Percentiles rank a stretch among this genome's conserved stretches.
phyloP scores from a whole-genome alignment of 1,284 basidiomycete species.

The Moniliophthora roreri region DNA sequence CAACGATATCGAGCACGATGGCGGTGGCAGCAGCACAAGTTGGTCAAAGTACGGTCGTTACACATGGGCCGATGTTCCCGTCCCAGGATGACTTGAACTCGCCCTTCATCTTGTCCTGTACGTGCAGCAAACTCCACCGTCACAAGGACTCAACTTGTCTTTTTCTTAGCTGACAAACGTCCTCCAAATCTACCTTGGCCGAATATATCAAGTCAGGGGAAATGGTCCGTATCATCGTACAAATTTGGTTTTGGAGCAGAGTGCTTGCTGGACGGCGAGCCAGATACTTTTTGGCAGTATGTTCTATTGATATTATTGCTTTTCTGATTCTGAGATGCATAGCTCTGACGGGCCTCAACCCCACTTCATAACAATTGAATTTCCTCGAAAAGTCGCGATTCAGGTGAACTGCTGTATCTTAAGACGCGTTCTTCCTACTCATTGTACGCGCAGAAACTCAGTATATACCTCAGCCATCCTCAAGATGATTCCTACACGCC shows the following conservation, averaged over 20 bases:
- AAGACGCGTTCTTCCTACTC: neutral
- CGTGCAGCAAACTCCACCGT: neutral
- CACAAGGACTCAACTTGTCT: neutral
- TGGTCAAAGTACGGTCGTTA: conserved; percentile 2
- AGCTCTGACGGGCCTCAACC: conserved; percentile 98
- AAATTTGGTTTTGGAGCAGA: conserved; percentile 97
- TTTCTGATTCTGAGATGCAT: conserved; percentile 13
- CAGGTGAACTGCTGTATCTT: conserved; percentile 53
- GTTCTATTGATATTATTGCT: conserved; percentile 26
- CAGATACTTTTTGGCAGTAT: conserved; percentile 98
- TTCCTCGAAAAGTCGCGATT: conserved; percentile 87
- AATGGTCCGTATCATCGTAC: conserved; percentile 96
- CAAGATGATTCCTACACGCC: conserved; percentile 98
- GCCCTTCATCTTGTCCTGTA: conserved; percentile 16
- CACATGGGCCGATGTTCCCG: conserved; percentile 9
- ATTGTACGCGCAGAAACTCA: conserved; percentile 73
- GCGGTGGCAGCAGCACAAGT: conserved; percentile 1
- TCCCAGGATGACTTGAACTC: conserved; percentile 16
- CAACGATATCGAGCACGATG: neutral
- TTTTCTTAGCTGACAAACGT: conserved; percentile 29
- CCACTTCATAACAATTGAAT: conserved; percentile 93
- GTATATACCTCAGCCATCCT: conserved; percentile 83
- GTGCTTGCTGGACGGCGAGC: conserved; percentile 86
- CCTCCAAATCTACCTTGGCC: conserved; percentile 64
- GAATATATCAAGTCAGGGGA: conserved; percentile 81